Evolutionary conservation across 148 eudicot genomes (phyloP).

Genomic region (Rheum nobile): DNA sequence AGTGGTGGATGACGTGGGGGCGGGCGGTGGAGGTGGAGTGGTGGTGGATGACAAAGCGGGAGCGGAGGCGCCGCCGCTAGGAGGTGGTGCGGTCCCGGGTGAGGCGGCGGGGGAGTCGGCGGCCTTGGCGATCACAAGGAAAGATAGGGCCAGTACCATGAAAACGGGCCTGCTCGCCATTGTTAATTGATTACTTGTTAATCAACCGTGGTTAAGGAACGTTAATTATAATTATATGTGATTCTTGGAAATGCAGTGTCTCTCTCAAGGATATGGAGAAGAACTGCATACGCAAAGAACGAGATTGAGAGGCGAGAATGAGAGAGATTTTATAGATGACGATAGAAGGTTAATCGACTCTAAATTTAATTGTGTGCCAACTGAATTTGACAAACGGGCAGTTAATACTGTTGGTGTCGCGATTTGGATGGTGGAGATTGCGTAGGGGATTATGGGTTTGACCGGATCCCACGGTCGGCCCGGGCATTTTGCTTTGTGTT

Average conservation of each 20-base stretch:
- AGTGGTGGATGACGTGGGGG: background rate
- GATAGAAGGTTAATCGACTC: background rate
- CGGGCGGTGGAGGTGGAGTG: background rate
- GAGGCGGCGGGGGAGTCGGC: background rate
- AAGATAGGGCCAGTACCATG: background rate
- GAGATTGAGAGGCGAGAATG: background rate
- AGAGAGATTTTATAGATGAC: background rate
- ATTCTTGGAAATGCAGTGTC: background rate
- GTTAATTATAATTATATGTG: background rate
- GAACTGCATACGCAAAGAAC: conserved; percentile 1
- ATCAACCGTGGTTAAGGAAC: background rate
- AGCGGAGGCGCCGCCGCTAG: background rate
- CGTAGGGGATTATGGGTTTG: background rate
- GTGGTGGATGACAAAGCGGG: background rate
- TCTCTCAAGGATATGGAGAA: background rate
- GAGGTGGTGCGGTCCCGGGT: background rate
- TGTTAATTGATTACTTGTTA: background rate
- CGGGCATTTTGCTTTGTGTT: background rate
- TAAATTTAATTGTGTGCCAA: background rate
- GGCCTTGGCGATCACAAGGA: background rate
- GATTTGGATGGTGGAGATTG: background rate
- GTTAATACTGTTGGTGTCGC: background rate
- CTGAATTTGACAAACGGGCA: background rate
- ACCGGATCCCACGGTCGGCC: background rate
- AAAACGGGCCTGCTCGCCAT: background rate